Conservation (phyloP, 257 asterid genomes). For the Handroanthus guayacan region DNA sequence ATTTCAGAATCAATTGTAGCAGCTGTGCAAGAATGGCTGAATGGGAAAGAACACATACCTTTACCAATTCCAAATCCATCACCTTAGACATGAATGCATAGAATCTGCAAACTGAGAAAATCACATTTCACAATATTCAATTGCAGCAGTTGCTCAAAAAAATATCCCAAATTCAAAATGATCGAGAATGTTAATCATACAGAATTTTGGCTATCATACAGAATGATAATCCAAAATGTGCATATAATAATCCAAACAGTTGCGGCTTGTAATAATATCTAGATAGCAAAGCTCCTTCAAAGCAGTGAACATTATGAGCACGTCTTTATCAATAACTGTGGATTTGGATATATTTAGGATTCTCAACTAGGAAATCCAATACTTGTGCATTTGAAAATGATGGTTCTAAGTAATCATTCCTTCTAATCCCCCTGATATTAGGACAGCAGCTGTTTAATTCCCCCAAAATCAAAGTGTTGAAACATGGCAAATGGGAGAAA, state of each 20-base stretch:
- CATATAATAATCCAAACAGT: conserved; percentile 49
- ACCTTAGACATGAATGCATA: too few species aligned
- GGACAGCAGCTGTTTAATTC: conserved; percentile 47
- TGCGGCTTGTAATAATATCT: conserved; percentile 52
- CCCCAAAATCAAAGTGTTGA: conserved; percentile 35
- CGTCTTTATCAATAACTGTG: conserved; percentile 45
- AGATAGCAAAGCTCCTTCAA: conserved; percentile 47
- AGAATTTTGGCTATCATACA: conserved; percentile 55
- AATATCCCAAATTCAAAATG: background rate
- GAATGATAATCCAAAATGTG: conserved; percentile 47
- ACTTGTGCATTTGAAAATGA: conserved; percentile 26
- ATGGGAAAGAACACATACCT: too few species aligned
- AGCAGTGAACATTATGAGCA: conserved; percentile 40
- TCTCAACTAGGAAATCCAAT: conserved; percentile 46
- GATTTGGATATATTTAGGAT: conserved; percentile 53
- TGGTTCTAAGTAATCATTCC: conserved; percentile 40
- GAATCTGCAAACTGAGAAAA: background rate
- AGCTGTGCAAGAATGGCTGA: too few species aligned
- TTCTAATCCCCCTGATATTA: conserved; percentile 53
- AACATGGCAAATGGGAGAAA: conserved; percentile 59
- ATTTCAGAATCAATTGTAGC: background rate
- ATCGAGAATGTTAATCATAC: conserved; percentile 46
- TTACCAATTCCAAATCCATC: background rate
- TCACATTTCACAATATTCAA: background rate
- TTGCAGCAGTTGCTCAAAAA: background rate